These are phyloP conservation scores for Jasminum sambac DNA, from an alignment of 257 asterid genomes.

Conservation along the genomic window DNA sequence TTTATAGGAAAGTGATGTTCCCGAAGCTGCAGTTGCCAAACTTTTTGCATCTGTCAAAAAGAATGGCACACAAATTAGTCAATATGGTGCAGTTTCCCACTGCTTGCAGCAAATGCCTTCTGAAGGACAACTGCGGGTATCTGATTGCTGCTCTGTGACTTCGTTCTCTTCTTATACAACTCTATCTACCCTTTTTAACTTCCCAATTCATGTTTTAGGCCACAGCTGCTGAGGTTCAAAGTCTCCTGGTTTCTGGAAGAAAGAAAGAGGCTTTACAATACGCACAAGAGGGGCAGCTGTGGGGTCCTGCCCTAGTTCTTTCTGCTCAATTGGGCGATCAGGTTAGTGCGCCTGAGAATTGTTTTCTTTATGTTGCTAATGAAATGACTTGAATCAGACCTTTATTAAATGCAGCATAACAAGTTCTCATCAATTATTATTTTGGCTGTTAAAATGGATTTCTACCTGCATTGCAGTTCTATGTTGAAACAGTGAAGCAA, in stretches of 20 bases:
- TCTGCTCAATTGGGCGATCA: constrained; percentile 97
- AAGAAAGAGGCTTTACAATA: constrained; percentile 85
- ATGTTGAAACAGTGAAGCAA: constrained; percentile 87
- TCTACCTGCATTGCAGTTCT: constrained; percentile 55
- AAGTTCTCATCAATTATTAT: neutral
- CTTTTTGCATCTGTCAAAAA: constrained; percentile 77
- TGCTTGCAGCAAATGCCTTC: constrained; percentile 88
- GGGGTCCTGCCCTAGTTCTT: constrained; percentile 98
- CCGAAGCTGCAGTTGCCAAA: constrained; percentile 84
- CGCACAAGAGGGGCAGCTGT: constrained; percentile 97
- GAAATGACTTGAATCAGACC: constrained; percentile 5
- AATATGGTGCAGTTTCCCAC: constrained; percentile 54
- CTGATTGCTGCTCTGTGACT: constrained; percentile 9
- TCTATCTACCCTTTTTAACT: constrained; percentile 20
- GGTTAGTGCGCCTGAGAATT: constrained; percentile 35
- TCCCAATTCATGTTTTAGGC: constrained; percentile 44
- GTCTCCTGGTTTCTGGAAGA: constrained; percentile 89
- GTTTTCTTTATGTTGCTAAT: constrained; percentile 4
- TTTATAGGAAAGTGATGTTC: constrained; percentile 76
- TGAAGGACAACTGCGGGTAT: constrained; percentile 87
- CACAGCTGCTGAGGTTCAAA: constrained; percentile 86
- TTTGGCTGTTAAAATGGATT: neutral
- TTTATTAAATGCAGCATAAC: neutral
- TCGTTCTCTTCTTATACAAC: constrained; percentile 4
- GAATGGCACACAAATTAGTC: constrained; percentile 47